Percentiles rank a stretch among this genome's conserved stretches.
phyloP scores from a whole-genome alignment of 1,284 basidiomycete genomes.

The Moesziomyces sp. region DNA sequence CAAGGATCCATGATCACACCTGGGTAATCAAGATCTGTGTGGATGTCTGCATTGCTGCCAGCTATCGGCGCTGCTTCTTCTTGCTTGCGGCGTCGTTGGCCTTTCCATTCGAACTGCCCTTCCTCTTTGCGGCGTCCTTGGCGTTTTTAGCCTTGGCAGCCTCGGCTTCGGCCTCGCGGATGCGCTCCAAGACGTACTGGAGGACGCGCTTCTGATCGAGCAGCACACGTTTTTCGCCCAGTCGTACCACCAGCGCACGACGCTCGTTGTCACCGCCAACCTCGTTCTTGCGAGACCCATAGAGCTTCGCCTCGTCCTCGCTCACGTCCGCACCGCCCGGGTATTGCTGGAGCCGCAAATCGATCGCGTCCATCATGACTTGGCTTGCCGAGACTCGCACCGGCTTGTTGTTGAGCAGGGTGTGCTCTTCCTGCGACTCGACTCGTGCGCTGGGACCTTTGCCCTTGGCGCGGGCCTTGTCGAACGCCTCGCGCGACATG shows the following conservation, averaged over 20 bases:
- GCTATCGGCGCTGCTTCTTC: slow-evolving; percentile 37
- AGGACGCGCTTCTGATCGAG: slow-evolving; percentile 52
- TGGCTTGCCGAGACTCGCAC: slow-evolving; percentile 23
- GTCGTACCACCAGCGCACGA: slow-evolving; percentile 78
- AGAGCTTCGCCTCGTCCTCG: slow-evolving; percentile 73
- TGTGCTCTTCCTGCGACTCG: slow-evolving; percentile 68
- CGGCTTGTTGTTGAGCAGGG: slow-evolving; percentile 4
- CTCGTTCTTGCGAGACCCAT: slow-evolving; percentile 16
- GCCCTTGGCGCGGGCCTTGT: slow-evolving; percentile 75
- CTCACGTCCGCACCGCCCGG: slow-evolving; percentile 55
- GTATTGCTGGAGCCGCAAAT: slow-evolving; percentile 37
- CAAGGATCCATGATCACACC: no score
- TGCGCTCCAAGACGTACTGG: slow-evolving; percentile 33
- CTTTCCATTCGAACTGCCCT: slow-evolving; percentile 11
- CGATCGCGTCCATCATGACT: slow-evolving; percentile 45
- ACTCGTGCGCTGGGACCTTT: slow-evolving; percentile 82
- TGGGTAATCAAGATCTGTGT: no score
- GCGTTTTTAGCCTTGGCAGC: slow-evolving; percentile 12
- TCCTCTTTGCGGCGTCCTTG: slow-evolving; percentile 30
- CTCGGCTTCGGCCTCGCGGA: slow-evolving; percentile 25
- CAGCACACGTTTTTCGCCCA: slow-evolving; percentile 83
- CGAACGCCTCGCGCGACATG: slow-evolving; percentile 75
- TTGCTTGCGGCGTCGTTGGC: slow-evolving; percentile 7
- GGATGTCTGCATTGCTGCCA: background rate
- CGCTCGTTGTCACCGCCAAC: slow-evolving; percentile 55